A percentile compares a stretch with the other conserved stretches of the same genome.
These are phyloP conservation scores for Noccaea caerulescens DNA, from an alignment of 345 rosid species.

Conservation along the genomic window DNA sequence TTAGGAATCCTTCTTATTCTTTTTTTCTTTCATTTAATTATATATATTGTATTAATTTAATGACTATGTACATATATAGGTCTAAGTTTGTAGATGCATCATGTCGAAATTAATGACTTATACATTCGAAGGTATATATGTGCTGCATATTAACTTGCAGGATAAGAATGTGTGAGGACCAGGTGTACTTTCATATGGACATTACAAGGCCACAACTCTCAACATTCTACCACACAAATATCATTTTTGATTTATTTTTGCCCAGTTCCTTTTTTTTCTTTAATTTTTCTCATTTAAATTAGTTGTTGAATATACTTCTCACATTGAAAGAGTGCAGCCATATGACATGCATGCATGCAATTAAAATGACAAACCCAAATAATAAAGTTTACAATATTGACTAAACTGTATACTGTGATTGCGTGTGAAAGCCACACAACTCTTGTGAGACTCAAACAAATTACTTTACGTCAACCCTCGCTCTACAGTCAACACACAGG, in stretches of 20 bases:
- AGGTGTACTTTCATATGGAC: constrained; percentile 41
- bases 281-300: constrained; percentile 26
- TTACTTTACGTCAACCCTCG: constrained; percentile 31
- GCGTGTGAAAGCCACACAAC: constrained; percentile 38
- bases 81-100: constrained; percentile 16
- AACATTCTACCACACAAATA: constrained; percentile 30
- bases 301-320: constrained; percentile 46
- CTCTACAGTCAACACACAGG: constrained; percentile 13
- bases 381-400: constrained; percentile 28
- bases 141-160: constrained; percentile 15
- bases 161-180: constrained; percentile 38
- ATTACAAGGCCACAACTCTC: constrained; percentile 35
- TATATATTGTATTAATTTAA: background rate
- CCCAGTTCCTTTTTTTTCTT: background rate
- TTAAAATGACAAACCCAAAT: constrained; percentile 31
- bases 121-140: constrained; percentile 36
- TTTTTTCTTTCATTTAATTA: background rate
- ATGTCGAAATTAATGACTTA: constrained; percentile 24
- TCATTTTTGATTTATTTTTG: constrained; percentile 1
- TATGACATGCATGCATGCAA: constrained; percentile 44
- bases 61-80: background rate
- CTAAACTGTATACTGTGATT: constrained; percentile 26
- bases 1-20: background rate
- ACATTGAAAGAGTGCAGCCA: constrained; percentile 39
- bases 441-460: constrained; percentile 27